Conservation (phyloP, 2,329 filamentous ascomycete species). For the Botrytis byssoidea region DNA sequence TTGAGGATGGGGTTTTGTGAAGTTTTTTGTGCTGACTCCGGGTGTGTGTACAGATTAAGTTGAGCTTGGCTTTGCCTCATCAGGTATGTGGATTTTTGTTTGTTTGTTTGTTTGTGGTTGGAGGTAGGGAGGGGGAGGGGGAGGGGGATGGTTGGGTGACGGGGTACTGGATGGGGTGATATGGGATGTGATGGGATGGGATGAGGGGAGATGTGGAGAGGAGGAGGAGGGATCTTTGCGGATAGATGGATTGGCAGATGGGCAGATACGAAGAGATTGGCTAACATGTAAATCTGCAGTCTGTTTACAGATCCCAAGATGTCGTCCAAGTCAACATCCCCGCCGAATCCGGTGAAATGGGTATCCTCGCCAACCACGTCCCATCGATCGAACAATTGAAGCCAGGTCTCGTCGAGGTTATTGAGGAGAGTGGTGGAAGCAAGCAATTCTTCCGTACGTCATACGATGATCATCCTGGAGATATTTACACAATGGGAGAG, state of each 20-base stretch:
- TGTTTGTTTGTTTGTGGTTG: conserved; percentile 4
- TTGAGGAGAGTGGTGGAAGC: conserved; percentile 83
- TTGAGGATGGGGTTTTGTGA: not conserved
- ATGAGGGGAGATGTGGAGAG: not conserved
- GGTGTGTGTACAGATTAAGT: conserved; percentile 68
- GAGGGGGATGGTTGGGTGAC: not conserved
- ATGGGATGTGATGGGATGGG: not conserved
- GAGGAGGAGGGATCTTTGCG: not conserved
- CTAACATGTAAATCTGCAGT: conserved; percentile 51
- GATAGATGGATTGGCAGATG: conserved; percentile 7
- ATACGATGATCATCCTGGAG: not conserved
- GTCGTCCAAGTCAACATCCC: conserved; percentile 97
- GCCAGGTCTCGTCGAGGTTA: conserved; percentile 90
- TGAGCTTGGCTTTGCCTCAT: conserved; percentile 95
- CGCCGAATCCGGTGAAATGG: conserved; percentile 98
- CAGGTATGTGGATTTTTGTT: conserved; percentile 66
- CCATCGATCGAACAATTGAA: conserved; percentile 98
- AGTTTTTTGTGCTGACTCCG: conserved; percentile 29
- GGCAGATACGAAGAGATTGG: conserved; percentile 1
- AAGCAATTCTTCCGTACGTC: conserved; percentile 98
- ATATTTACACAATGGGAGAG: not conserved
- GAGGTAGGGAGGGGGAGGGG: not conserved
- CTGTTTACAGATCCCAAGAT: conserved; percentile 66
- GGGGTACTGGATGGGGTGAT: not conserved
- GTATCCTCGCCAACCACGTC: conserved; percentile 98